phyloP scores from a whole-genome alignment of 768 basidiomycete species.

The Lentinula sp. region DNA sequence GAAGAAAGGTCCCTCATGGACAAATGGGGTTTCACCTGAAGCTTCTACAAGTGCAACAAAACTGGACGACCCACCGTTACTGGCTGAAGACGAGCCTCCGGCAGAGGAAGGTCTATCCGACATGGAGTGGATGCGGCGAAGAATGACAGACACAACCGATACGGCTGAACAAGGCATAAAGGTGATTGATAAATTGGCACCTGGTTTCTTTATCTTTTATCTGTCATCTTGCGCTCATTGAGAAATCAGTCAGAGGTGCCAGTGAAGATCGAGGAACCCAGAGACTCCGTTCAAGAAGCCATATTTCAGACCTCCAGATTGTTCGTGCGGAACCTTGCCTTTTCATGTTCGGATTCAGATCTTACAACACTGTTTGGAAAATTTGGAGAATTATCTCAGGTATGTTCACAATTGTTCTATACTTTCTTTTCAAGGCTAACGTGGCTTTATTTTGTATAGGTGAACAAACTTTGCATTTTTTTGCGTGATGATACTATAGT shows the following conservation, averaged over 20 bases:
- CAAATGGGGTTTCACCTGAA: constrained; percentile 35
- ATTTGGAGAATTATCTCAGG: constrained; percentile 76
- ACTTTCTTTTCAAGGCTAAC: not conserved
- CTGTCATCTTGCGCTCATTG: not conserved
- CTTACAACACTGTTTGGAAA: constrained; percentile 56
- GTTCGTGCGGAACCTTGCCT: constrained; percentile 94
- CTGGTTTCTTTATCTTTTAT: not conserved
- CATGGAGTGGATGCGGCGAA: constrained; percentile 68
- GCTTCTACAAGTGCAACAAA: constrained; percentile 5
- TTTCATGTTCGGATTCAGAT: constrained; percentile 72
- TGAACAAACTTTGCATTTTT: not conserved
- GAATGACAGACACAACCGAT: constrained; percentile 47
- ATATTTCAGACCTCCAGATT: constrained; percentile 74
- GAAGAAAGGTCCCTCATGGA: constrained; percentile 61
- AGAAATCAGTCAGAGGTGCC: not conserved
- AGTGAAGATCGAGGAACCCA: constrained; percentile 6
- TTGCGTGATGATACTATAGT: constrained; percentile 33
- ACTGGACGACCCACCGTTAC: constrained; percentile 11
- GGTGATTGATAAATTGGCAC: constrained; percentile 5
- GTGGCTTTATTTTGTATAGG: not conserved
- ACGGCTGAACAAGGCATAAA: constrained; percentile 39
- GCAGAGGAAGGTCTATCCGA: constrained; percentile 48
- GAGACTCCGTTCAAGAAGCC: constrained; percentile 37
- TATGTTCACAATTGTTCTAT: constrained; percentile 25
- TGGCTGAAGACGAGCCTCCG: constrained; percentile 5